Evolutionary conservation across 306 rosid genomes (phyloP), one percentile per base, ranked within the genome.

Genomic region (Senna siamea): DNA sequence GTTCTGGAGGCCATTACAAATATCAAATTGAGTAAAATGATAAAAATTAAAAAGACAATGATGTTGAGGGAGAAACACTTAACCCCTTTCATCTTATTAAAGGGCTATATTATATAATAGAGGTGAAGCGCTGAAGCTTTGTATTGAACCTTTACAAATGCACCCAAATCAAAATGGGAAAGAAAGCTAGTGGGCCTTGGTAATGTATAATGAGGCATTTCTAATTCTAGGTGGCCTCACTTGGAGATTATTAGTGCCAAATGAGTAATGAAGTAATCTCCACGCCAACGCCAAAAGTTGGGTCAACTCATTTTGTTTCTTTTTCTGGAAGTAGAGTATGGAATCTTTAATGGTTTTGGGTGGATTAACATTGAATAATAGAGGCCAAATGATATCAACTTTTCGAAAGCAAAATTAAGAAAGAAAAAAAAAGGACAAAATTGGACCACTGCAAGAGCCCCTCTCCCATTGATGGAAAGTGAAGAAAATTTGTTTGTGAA

Each of bases 361-460:
- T 51, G 74, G 64, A 20, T 69, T 74, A 19, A 5, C 26, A 28
- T 67, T 61, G 77, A 18, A 6, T 58, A 30, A 73, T 62, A 70
- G 30, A 64, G 70, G 76, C 41, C 69, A 67, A 61, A 69, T 48
- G 69, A 35, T 55, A 52, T 78, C 77, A 35, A 74, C 80, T 82
- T 74, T 64, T 47, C 12, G 74, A 82, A 74, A 69, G 69, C 26
- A 26, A 26, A 26, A n/a, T n/a, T n/a, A n/a, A n/a, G n/a, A n/a
- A 5, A 0, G 4, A 37, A 2, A 7, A 37, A 51, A 65, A 57
- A 64, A 75, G 28, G 57, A 56, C 17, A 30, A 62, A 3, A 28
- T 66, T 34, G 61, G 78, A 34, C 51, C 56, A 62, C 8, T 37
- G 3, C 2, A n/a, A n/a, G n/a, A 26, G 30, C 30, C 30, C 40